Evolutionary conservation across 2,329 filamentous ascomycete genomes (phyloP), one percentile per base, ranked within the genome.

Genomic region (Onygena corvina): DNA sequence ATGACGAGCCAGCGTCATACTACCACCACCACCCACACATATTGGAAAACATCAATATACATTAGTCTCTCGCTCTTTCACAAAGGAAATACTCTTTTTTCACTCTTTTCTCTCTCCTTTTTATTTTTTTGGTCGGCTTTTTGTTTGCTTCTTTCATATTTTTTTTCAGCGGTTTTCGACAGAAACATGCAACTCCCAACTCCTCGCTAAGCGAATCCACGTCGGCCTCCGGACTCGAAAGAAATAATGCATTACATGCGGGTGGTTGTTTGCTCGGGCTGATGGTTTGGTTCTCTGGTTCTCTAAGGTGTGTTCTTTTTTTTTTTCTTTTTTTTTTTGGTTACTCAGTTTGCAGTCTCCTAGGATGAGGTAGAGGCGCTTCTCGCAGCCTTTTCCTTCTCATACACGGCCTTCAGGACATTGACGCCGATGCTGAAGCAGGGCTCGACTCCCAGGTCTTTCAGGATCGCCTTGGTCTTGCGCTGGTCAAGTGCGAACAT

Each of bases 401-500:
- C 42, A 7, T 46, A 50, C 9, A 50, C 49, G 9, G 33, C 44
- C 27, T 47, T 50, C 11, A 50, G 42, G 42, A 46, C 33, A 18
- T 50, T 21, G 25, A 40, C 49, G 3, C 35, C 49, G 33, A 50
- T 46, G 27, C 40, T 20, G 23, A 50, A 35, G 34, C 49, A 50
- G 8, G 49, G 49, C 29, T 50, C 49, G 33, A 50, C 49, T 30
- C 44, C 40, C 44, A 50, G 45, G 14, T 50, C 49, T 9, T 46
- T 35, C 14, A 50, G 34, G 9, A 27, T 36, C 7, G 46, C 49
- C 46, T 35, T 47, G 14, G 49, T 51, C 44, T 48, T 51, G 16
- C 46, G 35, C 34, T 48, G 49, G 31, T 51, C 49, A 21, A 51
- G 34, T n/a, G 49, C 44, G 29, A 51, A 51, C 49, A 51, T 51